Base-by-base conservation (phyloP, 768 basidiomycete species). In the Russula sp. region DNA sequence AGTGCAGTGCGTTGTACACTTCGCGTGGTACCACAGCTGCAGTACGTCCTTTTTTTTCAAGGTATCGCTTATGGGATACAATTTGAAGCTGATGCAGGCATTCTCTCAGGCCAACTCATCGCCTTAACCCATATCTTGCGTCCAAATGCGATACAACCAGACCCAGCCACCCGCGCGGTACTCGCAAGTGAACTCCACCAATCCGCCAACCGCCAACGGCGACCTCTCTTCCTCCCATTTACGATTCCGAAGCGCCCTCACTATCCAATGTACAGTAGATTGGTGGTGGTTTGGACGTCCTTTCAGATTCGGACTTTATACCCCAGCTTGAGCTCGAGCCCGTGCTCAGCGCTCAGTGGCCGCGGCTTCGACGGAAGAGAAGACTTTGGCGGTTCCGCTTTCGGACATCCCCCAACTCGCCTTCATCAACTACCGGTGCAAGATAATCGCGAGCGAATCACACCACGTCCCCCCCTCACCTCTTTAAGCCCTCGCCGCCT, bases 51-150 rank as follows among this genome's bases (percentile, higher is more conserved):
- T 32, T 20, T 51, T 43, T 9, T 29, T 53, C 39, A 3, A 20
- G 25, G 14, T 5, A 7, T 25, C 5, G 22, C 25, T 14, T 7
- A 7, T 47, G 46, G 46, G n/a, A n/a, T n/a, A n/a, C n/a, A n/a
- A n/a, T n/a, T n/a, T n/a, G n/a, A n/a, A n/a, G n/a, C 22, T 20
- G n/a, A 20, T 14, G 48, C 48, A 32, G 32, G 14, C n/a, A 10
- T 20, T 34, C 7, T 20, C 22, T 35, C 60, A 82, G 84, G 86
- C 75, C n/a, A 1, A 83, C 83, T 0, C 72, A 77, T 47, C 85
- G 90, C 20, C 75, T 90, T 38, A 92, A n/a, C 90, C 5, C 86
- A 90, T 71, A 83, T 93, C 53, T 79, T 93, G 25, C 84, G 91
- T 41, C 91, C 91, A 3, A 88, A 90, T 65, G 79, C 84, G 56